phyloP scores from a whole-genome alignment of 768 basidiomycete species.

The Serendipita sp. region DNA sequence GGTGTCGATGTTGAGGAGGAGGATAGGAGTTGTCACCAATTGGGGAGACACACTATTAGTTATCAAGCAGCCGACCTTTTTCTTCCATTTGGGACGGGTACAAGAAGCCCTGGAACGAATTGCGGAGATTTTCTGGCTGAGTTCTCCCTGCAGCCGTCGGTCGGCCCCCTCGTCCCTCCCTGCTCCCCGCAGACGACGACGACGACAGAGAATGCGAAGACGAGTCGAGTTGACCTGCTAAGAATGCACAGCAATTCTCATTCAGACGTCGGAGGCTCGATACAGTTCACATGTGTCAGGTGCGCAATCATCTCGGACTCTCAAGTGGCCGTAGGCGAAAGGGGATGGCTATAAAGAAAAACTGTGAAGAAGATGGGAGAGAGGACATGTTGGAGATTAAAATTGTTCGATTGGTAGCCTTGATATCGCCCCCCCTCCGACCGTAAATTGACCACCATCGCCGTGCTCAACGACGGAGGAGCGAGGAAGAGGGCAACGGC shows the following conservation, averaged over 20 bases:
- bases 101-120: neutral
- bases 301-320: slow-evolving; percentile 4
- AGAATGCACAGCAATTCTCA: slow-evolving; percentile 3
- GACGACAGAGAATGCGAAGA: neutral
- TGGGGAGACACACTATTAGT: neutral
- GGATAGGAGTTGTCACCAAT: neutral
- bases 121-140: neutral
- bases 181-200: neutral
- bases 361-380: too few species aligned
- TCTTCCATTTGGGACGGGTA: neutral
- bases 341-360: too few species aligned
- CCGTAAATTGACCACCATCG: too few species aligned
- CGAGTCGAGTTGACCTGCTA: neutral
- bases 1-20: neutral
- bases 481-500: too few species aligned
- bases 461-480: too few species aligned
- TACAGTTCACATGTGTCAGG: neutral
- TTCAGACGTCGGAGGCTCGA: neutral
- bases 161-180: neutral
- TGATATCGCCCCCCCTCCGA: too few species aligned
- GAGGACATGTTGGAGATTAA: too few species aligned
- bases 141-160: neutral
- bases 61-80: neutral
- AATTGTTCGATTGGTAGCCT: too few species aligned
- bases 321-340: neutral